Evolutionary conservation across 768 basidiomycete genomes (phyloP), one percentile per base, ranked within the genome.

Genomic region (Suillus spraguei): DNA sequence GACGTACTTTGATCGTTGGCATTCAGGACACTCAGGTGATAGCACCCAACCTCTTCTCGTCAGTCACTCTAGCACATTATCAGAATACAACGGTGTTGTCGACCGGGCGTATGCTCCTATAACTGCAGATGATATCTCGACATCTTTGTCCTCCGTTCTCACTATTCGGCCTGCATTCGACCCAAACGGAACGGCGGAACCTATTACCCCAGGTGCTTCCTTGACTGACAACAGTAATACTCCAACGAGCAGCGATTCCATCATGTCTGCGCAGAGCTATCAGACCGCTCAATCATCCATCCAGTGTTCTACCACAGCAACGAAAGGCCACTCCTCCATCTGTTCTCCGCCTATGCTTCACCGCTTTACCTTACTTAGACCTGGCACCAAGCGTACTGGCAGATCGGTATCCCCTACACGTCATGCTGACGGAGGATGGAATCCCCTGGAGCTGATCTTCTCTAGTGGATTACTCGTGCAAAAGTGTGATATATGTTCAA

Each of bases 311-410:
- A 83, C 91, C 1, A 81, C 80, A 17, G 92, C 92, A 5, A 94
- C 91, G 0, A 89, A 91, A 67, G 92, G 90, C 13, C 87, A 90
- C 22, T 91, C 90, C 1, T 90, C 89, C 8, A 82, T 89, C 55
- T 79, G 80, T 41, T 79, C 83, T 4, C 67, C 83, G 1, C 82
- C 87, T 0, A 80, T 88, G 59, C 82, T 94, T 3, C 94, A 95
- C 73, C 89, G 95, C 20, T 96, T 96, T 80, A 90, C 94, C 24
- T 82, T 95, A 38, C 82, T 95, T 69, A 92, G 90, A 73, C 92
- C 93, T 17, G 92, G 92, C 4, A 79, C 78, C 35, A 90, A 87
- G 74, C 86, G 87, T 59, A 82, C 53, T 60, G 67, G 64, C 59
- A 74, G 65, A 61, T 70, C 69, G 70, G 74, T 66, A 65, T 74